Conservation (phyloP, 257 asterid genomes). For the Petunia secreta region DNA sequence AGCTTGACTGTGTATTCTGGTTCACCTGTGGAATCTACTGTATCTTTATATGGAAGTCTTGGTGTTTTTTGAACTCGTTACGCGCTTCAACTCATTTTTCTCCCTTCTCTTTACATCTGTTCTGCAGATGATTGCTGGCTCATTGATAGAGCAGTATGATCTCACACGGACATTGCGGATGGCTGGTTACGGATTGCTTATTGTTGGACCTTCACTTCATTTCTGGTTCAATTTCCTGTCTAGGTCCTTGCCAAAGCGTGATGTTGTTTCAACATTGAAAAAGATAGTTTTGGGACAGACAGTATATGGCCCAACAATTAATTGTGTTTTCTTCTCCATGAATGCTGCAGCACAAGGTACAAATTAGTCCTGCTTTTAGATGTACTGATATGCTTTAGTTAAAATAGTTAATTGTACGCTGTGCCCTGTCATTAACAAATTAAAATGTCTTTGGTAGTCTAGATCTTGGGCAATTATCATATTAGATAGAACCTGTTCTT, state of each 20-base stretch:
- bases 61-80: not conserved
- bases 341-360: constrained; percentile 90
- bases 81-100: not conserved
- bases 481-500: not conserved
- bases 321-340: constrained; percentile 69
- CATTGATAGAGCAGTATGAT: constrained; percentile 43
- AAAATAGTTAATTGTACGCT: constrained; percentile 4
- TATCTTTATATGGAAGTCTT: no score
- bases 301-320: constrained; percentile 76
- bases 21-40: not conserved
- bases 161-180: constrained; percentile 53
- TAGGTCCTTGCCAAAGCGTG: constrained; percentile 62
- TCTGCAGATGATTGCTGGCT: constrained; percentile 47
- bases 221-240: constrained; percentile 67
- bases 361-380: not conserved
- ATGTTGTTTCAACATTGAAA: constrained; percentile 66
- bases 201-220: constrained; percentile 63
- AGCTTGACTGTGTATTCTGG: not conserved
- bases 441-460: constrained; percentile 1
- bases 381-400: not conserved
- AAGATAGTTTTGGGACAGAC: constrained; percentile 85
- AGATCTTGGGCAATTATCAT: not conserved
- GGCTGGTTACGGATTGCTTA: constrained; percentile 61
- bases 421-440: not conserved
- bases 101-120: not conserved